These are phyloP conservation scores for Adansonia grandidieri DNA, from an alignment of 441 rosid genomes.

Conservation along the genomic window DNA sequence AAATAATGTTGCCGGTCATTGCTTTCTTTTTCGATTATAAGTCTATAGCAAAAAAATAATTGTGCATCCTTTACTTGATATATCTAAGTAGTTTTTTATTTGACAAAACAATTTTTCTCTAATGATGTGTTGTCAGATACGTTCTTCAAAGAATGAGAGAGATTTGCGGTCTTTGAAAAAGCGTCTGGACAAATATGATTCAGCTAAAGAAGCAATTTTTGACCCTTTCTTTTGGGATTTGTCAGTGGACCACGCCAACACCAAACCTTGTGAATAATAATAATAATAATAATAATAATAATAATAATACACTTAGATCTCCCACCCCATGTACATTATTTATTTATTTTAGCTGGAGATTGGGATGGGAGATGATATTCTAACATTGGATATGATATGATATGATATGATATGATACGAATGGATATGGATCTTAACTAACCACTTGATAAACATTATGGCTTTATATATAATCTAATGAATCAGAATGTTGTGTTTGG, in stretches of 20 bases:
- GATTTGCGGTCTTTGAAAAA: slow-evolving; percentile 78
- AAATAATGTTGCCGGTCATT: not conserved
- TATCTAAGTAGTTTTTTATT: not conserved
- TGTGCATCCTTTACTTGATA: not conserved
- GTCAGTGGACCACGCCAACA: slow-evolving; percentile 31
- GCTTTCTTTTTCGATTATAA: not conserved
- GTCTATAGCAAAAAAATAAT: not conserved
- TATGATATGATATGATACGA: not conserved
- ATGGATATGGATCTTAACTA: not conserved
- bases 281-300: not conserved
- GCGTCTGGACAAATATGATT: slow-evolving; percentile 65
- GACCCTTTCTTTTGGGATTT: slow-evolving; percentile 72
- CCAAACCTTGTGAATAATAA: slow-evolving; percentile 22
- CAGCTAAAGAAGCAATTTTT: slow-evolving; percentile 70
- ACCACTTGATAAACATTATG: not conserved
- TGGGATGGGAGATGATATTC: not conserved
- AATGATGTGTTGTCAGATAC: slow-evolving; percentile 43
- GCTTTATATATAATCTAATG: not conserved
- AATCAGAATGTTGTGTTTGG: not conserved
- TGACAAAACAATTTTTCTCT: not conserved
- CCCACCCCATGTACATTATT: no score
- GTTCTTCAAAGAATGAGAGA: slow-evolving; percentile 65
- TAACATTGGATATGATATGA: not conserved
- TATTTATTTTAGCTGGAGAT: not conserved
- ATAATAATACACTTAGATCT: no score